phyloP scores from a whole-genome alignment of 257 asterid species.

The Salvia hispanica region DNA sequence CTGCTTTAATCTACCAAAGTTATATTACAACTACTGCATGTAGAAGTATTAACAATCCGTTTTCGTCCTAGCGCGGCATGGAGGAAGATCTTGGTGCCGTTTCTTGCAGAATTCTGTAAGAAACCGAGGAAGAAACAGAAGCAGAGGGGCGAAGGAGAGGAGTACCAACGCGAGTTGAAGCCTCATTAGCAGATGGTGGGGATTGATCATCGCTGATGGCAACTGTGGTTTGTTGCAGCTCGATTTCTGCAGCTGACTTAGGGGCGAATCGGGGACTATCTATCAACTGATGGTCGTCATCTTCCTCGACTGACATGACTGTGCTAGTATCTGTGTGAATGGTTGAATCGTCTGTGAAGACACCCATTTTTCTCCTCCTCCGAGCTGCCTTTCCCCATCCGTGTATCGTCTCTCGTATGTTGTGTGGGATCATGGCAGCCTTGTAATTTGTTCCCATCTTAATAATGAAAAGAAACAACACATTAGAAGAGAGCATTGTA shows the following conservation, averaged over 20 bases:
- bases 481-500: neutral
- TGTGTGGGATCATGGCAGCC: constrained; percentile 80
- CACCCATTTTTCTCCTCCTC: constrained; percentile 65
- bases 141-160: constrained; percentile 77
- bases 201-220: constrained; percentile 30
- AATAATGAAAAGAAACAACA: neutral
- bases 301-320: constrained; percentile 72
- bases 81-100: constrained; percentile 53
- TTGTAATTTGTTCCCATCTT: constrained; percentile 98
- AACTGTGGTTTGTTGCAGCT: constrained; percentile 47
- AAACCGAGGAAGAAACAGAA: constrained; percentile 52
- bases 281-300: constrained; percentile 53
- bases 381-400: constrained; percentile 95
- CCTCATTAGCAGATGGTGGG: constrained; percentile 47
- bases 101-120: constrained; percentile 48
- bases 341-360: constrained; percentile 64
- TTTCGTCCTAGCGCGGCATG: constrained; percentile 48
- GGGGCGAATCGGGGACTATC: constrained; percentile 59
- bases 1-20: constrained; percentile 30
- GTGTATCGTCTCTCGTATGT: constrained; percentile 84
- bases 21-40: constrained; percentile 46
- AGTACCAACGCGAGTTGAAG: constrained; percentile 56
- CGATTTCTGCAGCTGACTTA: constrained; percentile 49
- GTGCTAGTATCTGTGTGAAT: constrained; percentile 86
- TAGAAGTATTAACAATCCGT: constrained; percentile 38